Evolutionary conservation across 176 grass and related monocot species (phyloP).

Genomic region (Saccharum spontaneum): DNA sequence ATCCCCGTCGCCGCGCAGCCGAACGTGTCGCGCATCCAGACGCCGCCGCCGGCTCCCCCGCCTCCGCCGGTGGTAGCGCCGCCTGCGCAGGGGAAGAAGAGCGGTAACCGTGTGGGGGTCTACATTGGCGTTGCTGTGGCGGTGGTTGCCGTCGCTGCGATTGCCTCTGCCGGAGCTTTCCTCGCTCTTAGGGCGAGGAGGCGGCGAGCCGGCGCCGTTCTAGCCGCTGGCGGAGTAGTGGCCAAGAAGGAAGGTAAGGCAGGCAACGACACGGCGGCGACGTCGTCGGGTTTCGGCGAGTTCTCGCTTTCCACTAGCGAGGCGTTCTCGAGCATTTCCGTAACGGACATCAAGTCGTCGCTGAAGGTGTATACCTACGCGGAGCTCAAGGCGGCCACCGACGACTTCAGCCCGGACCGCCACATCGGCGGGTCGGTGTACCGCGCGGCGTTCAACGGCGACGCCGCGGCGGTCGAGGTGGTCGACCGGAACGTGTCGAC

Average conservation of each 20-base stretch:
- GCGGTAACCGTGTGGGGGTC: conserved; percentile 24
- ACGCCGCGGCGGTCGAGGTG: conserved; percentile 43
- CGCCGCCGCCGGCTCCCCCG: conserved; percentile 35
- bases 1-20: conserved; percentile 49
- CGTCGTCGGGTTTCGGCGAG: not conserved
- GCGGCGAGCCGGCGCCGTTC: not conserved
- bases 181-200: conserved; percentile 35
- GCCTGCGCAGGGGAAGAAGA: conserved; percentile 5
- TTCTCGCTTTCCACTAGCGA: conserved; percentile 14
- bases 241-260: conserved; percentile 1
- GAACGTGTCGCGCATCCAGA: conserved; percentile 37
- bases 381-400: conserved; percentile 51
- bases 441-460: conserved; percentile 47
- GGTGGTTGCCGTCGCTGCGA: conserved; percentile 1
- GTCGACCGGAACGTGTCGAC: conserved; percentile 42
- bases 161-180: not conserved
- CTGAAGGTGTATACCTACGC: conserved; percentile 58
- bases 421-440: conserved; percentile 55
- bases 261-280: not conserved
- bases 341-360: conserved; percentile 51
- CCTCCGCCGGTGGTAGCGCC: conserved; percentile 7
- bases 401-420: conserved; percentile 44
- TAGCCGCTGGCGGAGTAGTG: not conserved
- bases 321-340: conserved; percentile 47
- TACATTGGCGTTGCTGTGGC: conserved; percentile 52